Percentiles rank a stretch among this genome's conserved stretches.
Conservation (phyloP, 1,284 basidiomycete genomes). For the Porodaedalea pini region DNA sequence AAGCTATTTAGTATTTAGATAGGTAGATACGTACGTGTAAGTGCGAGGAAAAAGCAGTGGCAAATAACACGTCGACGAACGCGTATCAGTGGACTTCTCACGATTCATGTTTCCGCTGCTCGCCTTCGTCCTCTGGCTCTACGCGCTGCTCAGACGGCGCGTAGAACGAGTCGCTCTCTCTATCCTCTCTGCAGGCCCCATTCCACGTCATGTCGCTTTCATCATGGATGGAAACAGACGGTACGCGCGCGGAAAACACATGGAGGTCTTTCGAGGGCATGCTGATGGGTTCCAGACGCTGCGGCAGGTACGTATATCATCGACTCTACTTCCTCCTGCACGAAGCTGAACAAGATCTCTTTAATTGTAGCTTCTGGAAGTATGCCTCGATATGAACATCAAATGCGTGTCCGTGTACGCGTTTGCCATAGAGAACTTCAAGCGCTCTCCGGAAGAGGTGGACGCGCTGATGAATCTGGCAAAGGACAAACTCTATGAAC, state of each 20-base stretch:
- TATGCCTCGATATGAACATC: slow-evolving; percentile 76
- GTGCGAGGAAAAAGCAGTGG: too few relatives aligned
- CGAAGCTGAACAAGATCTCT: not conserved
- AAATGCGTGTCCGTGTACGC: slow-evolving; percentile 90
- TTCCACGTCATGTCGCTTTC: slow-evolving; percentile 91
- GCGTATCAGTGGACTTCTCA: not conserved
- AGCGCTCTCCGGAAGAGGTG: slow-evolving; percentile 84
- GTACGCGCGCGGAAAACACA: slow-evolving; percentile 74
- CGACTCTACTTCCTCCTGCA: not conserved
- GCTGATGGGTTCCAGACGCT: slow-evolving; percentile 82
- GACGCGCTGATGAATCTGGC: slow-evolving; percentile 84
- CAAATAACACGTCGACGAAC: slow-evolving; percentile 4
- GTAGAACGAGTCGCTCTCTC: slow-evolving; percentile 47
- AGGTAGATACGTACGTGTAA: too few relatives aligned
- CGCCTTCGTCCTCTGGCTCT: slow-evolving; percentile 18
- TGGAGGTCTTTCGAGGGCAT: slow-evolving; percentile 76
- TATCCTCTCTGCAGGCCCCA: slow-evolving; percentile 75
- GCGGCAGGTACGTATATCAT: slow-evolving; percentile 56
- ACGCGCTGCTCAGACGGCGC: slow-evolving; percentile 26
- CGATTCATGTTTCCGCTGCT: slow-evolving; percentile 15
- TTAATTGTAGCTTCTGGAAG: slow-evolving; percentile 67
- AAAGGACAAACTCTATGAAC: slow-evolving; percentile 76
- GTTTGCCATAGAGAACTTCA: slow-evolving; percentile 98
- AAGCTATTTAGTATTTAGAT: too few relatives aligned
- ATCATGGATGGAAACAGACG: slow-evolving; percentile 98